phyloP scores from a whole-genome alignment of 345 rosid species.

The Psidium guajava region DNA sequence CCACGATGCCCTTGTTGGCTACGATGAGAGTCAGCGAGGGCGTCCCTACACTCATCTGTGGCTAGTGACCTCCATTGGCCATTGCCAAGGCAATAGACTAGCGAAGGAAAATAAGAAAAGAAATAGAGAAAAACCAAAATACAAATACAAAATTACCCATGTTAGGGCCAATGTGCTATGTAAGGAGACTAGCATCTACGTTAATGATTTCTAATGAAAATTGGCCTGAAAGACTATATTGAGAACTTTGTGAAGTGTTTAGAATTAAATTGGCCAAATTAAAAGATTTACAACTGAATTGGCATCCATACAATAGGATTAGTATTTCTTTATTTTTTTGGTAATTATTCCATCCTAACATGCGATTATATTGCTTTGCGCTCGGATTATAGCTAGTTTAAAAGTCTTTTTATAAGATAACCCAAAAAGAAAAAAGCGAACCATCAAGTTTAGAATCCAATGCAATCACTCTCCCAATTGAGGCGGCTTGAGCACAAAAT shows the following conservation, averaged over 20 bases:
- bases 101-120: neutral
- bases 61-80: neutral
- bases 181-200: fast-evolving
- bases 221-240: fast-evolving
- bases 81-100: fast-evolving
- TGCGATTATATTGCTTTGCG: neutral
- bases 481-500: neutral
- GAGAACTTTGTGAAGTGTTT: fast-evolving
- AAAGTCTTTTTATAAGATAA: neutral
- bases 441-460: neutral
- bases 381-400: neutral
- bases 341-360: neutral
- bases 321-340: too few species aligned
- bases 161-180: too few species aligned
- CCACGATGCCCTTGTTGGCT: neutral
- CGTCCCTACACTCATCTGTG: neutral
- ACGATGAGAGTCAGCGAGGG: neutral
- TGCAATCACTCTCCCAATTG: neutral
- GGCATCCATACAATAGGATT: neutral
- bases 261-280: too few species aligned
- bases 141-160: neutral
- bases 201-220: fast-evolving
- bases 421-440: neutral
- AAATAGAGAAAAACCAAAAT: too few species aligned
- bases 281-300: neutral